Base-by-base conservation (phyloP, 208 protist genomes). In the Trypanosoma mega region DNA sequence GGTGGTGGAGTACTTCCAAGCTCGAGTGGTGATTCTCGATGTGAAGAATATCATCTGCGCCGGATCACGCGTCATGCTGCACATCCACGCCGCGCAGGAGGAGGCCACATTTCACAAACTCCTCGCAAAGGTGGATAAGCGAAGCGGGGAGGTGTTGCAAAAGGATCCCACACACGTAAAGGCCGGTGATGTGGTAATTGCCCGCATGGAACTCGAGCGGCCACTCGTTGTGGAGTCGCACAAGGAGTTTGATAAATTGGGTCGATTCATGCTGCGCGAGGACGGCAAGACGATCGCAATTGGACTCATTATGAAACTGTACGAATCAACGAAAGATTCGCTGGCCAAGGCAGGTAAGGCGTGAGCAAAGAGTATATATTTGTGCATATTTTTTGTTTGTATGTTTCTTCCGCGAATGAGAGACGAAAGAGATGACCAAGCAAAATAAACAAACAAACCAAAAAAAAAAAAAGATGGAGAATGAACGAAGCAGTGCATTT, bases 221-320 rank as follows among this genome's bases (percentile, higher is more conserved):
- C 59, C 93, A 1, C 56, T 99, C n/a, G 95, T 96, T 43, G 31
- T 98, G 11, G 97, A 98, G 67, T 47, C 77, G 23, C 97, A 96
- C 80, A 91, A 98, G 72, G 84, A 90, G 16, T 97, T 97, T 71
- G 94, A 96, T 53, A 96, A 98, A 71, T 72, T 99, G 34, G 94
- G 97, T 23, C 93, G 97, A 59, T 98, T 99, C 79, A 98, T 97
- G 68, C 65, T 98, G 30, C 92, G 97, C 60, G 96, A 98, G 31
- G 94, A 98, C 31, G 92, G 92, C 43, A 90, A 88, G 67, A 97
- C 92, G 12, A 92, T 96, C 60, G 90, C 89, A 34, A 92, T 97
- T 75, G 92, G 90, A 44, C 80, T 97, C 36, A 71, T 96, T 41
- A 82, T 78, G 48, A 93, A 93, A 64, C 72, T 96, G 2, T 90